Evolutionary conservation across 2,329 filamentous ascomycete species (phyloP).

Genomic region (Colletotrichum sp.): DNA sequence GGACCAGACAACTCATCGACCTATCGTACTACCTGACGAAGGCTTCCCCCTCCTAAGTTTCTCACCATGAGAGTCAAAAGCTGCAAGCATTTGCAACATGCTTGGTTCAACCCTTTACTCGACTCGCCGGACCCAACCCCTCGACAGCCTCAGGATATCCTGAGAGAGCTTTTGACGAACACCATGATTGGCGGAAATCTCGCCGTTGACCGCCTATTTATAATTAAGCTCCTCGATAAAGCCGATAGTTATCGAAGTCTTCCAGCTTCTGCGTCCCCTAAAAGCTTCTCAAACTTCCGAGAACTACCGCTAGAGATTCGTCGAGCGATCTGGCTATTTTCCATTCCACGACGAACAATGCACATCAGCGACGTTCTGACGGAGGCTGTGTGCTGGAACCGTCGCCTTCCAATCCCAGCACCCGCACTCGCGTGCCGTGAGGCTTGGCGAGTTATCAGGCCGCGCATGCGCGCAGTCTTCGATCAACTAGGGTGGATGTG

Average conservation of each 20-base stretch:
- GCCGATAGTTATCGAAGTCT: background rate
- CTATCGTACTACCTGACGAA: background rate
- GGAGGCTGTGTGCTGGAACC: background rate
- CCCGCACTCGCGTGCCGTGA: background rate
- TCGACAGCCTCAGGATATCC: background rate
- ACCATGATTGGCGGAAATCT: background rate
- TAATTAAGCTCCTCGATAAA: background rate
- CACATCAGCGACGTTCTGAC: background rate
- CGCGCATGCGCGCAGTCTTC: background rate
- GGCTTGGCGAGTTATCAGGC: background rate
- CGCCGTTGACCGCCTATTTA: background rate
- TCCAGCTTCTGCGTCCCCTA: background rate
- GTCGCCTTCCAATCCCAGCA: background rate
- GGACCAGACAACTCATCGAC: background rate
- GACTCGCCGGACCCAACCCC: background rate
- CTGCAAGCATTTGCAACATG: background rate
- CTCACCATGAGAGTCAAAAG: background rate
- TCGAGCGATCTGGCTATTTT: background rate
- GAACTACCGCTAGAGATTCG: background rate
- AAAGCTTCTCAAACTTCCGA: background rate
- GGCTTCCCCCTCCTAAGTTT: background rate
- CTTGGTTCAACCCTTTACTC: background rate
- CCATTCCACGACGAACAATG: background rate
- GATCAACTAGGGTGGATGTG: too few species aligned
- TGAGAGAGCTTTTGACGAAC: background rate